A percentile compares a stretch with the other conserved stretches of the same genome.
Evolutionary conservation across 192 early-diverging fungal species (phyloP).

Genomic region (Thoreauomyces humboldtii): DNA sequence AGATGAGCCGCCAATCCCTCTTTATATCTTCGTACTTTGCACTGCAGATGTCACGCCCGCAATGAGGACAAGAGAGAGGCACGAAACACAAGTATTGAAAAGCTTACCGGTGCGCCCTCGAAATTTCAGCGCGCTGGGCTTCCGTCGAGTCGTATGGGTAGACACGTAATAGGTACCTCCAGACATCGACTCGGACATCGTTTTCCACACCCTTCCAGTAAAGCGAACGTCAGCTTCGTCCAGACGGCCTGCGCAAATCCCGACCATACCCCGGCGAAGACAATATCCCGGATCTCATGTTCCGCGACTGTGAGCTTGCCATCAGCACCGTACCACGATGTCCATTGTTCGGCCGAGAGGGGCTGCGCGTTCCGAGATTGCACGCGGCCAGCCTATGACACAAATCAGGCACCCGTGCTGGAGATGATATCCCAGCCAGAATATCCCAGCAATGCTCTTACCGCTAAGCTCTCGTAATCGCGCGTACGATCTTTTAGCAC

Average conservation of each 20-base stretch:
- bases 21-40: slow-evolving; percentile 41
- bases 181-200: slow-evolving; percentile 77
- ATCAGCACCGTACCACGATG: slow-evolving; percentile 38
- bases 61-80: background rate
- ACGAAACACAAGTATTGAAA: background rate
- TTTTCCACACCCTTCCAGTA: slow-evolving; percentile 65
- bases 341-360: slow-evolving; percentile 41
- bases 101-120: slow-evolving; percentile 46
- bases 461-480: slow-evolving; percentile 41
- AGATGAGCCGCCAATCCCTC: slow-evolving; percentile 43
- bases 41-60: background rate
- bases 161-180: slow-evolving; percentile 84
- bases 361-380: slow-evolving; percentile 32
- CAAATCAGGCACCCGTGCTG: too few relatives aligned
- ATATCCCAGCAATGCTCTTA: slow-evolving; percentile 9
- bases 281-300: slow-evolving; percentile 31
- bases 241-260: background rate
- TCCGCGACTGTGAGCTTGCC: slow-evolving; percentile 30
- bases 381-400: slow-evolving; percentile 10
- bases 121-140: slow-evolving; percentile 61
- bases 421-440: too few relatives aligned
- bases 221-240: background rate
- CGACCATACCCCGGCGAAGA: slow-evolving; percentile 37
- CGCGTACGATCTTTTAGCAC: slow-evolving; percentile 32
- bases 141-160: slow-evolving; percentile 83